Percentiles rank a stretch among this genome's conserved stretches.
Conservation (phyloP, 2,329 filamentous ascomycete genomes). For the Corniculantispora saksenae region DNA sequence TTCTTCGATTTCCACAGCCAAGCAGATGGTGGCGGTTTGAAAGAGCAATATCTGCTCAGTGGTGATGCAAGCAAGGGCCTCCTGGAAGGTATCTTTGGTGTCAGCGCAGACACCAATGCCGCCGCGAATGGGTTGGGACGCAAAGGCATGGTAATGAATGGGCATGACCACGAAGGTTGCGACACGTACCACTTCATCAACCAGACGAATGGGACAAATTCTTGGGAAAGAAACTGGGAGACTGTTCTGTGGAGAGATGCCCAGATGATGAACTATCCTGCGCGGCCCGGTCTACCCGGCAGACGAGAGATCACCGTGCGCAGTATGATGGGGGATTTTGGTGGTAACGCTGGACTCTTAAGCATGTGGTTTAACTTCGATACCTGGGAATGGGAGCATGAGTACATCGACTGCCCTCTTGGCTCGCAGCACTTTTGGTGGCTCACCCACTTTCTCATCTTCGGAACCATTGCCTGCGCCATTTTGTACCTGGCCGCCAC, state of each 20-base stretch:
- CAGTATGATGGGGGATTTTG: slow-evolving; percentile 97
- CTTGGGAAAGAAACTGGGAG: slow-evolving; percentile 51
- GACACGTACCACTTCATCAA: slow-evolving; percentile 84
- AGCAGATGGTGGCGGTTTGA: slow-evolving; percentile 69
- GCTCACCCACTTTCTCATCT: slow-evolving; percentile 76
- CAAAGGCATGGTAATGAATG: slow-evolving; percentile 80
- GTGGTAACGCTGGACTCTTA: slow-evolving; percentile 86
- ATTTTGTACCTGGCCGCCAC: slow-evolving; percentile 29
- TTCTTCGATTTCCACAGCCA: slow-evolving; percentile 76
- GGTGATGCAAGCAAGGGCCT: slow-evolving; percentile 70
- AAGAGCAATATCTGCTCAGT: slow-evolving; percentile 89
- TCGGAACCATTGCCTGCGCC: slow-evolving; percentile 44
- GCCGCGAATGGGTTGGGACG: slow-evolving; percentile 65
- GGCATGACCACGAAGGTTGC: slow-evolving; percentile 94
- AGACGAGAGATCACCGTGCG: slow-evolving; percentile 89
- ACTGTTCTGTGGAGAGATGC: slow-evolving; percentile 50
- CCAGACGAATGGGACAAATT: slow-evolving; percentile 49
- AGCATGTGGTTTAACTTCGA: slow-evolving; percentile 84
- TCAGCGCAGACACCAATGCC: slow-evolving; percentile 63
- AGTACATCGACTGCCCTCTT: slow-evolving; percentile 75
- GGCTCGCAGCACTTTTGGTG: slow-evolving; percentile 95
- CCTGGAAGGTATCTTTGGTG: slow-evolving; percentile 81
- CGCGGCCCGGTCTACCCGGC: slow-evolving; percentile 53
- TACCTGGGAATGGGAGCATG: slow-evolving; percentile 75
- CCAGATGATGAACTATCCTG: slow-evolving; percentile 40